These are phyloP conservation scores for Nothophaeocryptopus gaeumannii DNA, from an alignment of 2,329 filamentous ascomycete species.

Conservation along the genomic window DNA sequence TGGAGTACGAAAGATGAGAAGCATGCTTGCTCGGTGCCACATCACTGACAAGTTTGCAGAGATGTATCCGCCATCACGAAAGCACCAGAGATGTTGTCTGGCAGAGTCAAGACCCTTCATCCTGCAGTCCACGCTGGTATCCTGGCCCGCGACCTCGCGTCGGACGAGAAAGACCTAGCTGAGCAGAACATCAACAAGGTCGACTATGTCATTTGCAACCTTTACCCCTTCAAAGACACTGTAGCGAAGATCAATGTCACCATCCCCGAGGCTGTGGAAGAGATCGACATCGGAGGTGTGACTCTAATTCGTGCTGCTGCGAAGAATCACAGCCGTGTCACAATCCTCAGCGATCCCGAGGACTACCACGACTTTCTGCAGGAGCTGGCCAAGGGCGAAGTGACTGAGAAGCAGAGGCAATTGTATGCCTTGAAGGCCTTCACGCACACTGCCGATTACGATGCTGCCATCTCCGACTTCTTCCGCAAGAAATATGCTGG, in stretches of 20 bases:
- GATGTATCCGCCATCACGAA: slow-evolving; percentile 95
- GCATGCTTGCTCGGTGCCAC: not conserved
- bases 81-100: slow-evolving; percentile 93
- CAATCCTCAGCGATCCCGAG: slow-evolving; percentile 87
- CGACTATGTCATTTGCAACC: slow-evolving; percentile 93
- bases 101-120: slow-evolving; percentile 92
- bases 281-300: slow-evolving; percentile 97
- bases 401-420: slow-evolving; percentile 81
- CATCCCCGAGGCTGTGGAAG: slow-evolving; percentile 92
- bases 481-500: slow-evolving; percentile 96
- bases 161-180: slow-evolving; percentile 93
- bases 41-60: slow-evolving; percentile 46
- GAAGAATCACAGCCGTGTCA: slow-evolving; percentile 96
- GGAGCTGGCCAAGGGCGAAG: slow-evolving; percentile 81
- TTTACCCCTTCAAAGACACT: slow-evolving; percentile 99
- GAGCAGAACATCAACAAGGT: slow-evolving; percentile 95
- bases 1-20: slow-evolving; percentile 65
- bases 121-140: slow-evolving; percentile 76
- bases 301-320: slow-evolving; percentile 93
- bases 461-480: slow-evolving; percentile 89
- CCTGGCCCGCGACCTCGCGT: slow-evolving; percentile 87
- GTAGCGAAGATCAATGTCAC: slow-evolving; percentile 96
- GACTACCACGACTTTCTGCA: slow-evolving; percentile 94
- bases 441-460: slow-evolving; percentile 96
- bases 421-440: slow-evolving; percentile 95